These are phyloP conservation scores for Hypocreales sp. DNA, from an alignment of 2,329 filamentous ascomycete genomes.

Conservation along the genomic window DNA sequence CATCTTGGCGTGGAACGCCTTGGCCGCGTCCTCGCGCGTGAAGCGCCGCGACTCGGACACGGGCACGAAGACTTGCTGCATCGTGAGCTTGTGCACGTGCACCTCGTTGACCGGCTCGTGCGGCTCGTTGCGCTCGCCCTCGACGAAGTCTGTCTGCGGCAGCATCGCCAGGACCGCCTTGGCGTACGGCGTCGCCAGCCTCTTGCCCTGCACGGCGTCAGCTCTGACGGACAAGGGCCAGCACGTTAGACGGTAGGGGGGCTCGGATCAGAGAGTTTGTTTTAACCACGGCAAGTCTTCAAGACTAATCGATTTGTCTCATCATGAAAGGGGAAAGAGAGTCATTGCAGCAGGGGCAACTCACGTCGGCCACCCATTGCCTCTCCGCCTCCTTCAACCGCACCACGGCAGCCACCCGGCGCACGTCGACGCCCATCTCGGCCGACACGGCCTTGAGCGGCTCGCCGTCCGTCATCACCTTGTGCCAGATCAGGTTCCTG, in stretches of 20 bases:
- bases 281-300: conserved; percentile 94
- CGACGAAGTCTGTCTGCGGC: conserved; percentile 47
- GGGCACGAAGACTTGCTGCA: conserved; percentile 49
- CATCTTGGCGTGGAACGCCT: conserved; percentile 44
- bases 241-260: too few relatives aligned
- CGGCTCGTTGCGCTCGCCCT: conserved; percentile 26
- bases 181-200: conserved; percentile 60
- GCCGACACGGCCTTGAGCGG: conserved; percentile 65
- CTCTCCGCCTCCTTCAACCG: conserved; percentile 77
- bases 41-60: conserved; percentile 47
- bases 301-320: conserved; percentile 91
- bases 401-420: conserved; percentile 72
- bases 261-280: conserved; percentile 12
- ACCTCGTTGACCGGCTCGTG: conserved; percentile 52
- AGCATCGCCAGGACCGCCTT: conserved; percentile 68
- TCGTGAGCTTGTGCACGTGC: conserved; percentile 43
- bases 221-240: too few relatives aligned
- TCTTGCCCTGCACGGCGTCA: conserved; percentile 47
- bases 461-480: conserved; percentile 48
- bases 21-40: conserved; percentile 49
- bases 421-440: conserved; percentile 63
- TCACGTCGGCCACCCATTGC: conserved; percentile 60
- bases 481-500: conserved; percentile 56
- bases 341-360: conserved; percentile 15
- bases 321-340: conserved; percentile 40